phyloP scores from a whole-genome alignment of 2,329 filamentous ascomycete species.

The Ramularia endophylla region DNA sequence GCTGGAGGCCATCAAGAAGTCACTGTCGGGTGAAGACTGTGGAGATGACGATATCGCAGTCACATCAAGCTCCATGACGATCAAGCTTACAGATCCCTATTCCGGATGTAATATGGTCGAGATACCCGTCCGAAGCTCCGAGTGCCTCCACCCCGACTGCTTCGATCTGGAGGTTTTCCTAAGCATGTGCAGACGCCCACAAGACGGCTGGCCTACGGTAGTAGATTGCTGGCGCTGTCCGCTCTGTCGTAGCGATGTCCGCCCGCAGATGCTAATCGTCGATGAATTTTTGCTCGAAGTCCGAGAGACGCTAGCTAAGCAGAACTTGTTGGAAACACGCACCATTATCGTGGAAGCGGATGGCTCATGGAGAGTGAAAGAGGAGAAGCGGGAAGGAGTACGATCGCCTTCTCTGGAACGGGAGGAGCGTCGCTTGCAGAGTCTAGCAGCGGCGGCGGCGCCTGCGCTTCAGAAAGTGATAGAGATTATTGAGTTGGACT shows the following conservation, averaged over 20 bases:
- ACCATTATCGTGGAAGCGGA: slow-evolving; percentile 59
- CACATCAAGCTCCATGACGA: slow-evolving; percentile 35
- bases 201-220: slow-evolving; percentile 31
- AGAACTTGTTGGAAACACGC: slow-evolving; percentile 39
- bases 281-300: slow-evolving; percentile 70
- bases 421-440: slow-evolving; percentile 13
- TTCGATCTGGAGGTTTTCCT: slow-evolving; percentile 87
- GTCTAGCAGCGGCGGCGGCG: slow-evolving; percentile 1
- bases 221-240: slow-evolving; percentile 82
- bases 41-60: slow-evolving; percentile 47
- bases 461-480: slow-evolving; percentile 8
- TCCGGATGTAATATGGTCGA: slow-evolving; percentile 51
- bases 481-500: slow-evolving; percentile 24
- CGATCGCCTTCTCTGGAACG: slow-evolving; percentile 23
- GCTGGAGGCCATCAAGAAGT: slow-evolving; percentile 52
- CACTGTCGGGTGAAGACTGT: slow-evolving; percentile 30
- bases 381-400: slow-evolving; percentile 24
- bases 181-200: slow-evolving; percentile 49
- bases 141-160: slow-evolving; percentile 75
- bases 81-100: slow-evolving; percentile 45
- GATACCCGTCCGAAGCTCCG: slow-evolving; percentile 62
- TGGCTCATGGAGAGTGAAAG: slow-evolving; percentile 54
- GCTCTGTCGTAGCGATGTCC: slow-evolving; percentile 69
- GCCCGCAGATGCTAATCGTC: slow-evolving; percentile 63
- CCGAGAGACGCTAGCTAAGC: slow-evolving; percentile 41